Evolutionary conservation across 2,329 filamentous ascomycete species (phyloP), one percentile per base, ranked within the genome.

Genomic region (Claviceps cyperi): DNA sequence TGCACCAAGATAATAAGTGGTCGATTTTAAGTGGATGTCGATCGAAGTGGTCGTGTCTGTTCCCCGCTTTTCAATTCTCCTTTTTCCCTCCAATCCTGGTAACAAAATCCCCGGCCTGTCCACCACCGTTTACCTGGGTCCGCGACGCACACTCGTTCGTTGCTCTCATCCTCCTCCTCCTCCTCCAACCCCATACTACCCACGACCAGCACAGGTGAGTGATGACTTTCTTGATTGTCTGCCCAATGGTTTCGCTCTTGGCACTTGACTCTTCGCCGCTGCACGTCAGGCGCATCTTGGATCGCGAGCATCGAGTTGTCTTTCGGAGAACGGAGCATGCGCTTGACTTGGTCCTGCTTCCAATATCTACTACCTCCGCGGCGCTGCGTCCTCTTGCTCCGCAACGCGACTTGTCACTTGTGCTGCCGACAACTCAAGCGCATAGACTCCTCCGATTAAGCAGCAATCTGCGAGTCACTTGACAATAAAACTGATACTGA

Each of bases 81-180:
- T 4, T 32, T 32, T 32, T 32, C 3, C 24, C 24, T 32, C 24
- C 28, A 9, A 32, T 32, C 28, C 28, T 32, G 28, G 28, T 51
- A 54, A 59, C 58, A 58, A 59, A 60, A 59, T 55, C 56, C 51
- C 54, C 50, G 50, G 46, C 45, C 52, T 54, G 49, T 57, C 57
- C 58, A 47, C 56, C 54, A 32, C 28, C 28, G 28, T n/a, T n/a
- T 32, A 32, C 28, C 28, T 32, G 9, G 9, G 28, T 53, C 44
- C 57, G 57, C 57, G 55, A 51, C 54, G 51, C 41, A 48, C 47
- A 38, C 49, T 47, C 40, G 40, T 51, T 51, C 24, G 24, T 28
- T 28, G 24, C 24, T 28, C 24, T 8, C 24, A 28, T 28, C 24
- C 28, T 11, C 28, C 8, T 28, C 28, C 28, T 28, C 44, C 53